phyloP scores from a whole-genome alignment of 345 rosid genomes.

The Pistacia integerrima region DNA sequence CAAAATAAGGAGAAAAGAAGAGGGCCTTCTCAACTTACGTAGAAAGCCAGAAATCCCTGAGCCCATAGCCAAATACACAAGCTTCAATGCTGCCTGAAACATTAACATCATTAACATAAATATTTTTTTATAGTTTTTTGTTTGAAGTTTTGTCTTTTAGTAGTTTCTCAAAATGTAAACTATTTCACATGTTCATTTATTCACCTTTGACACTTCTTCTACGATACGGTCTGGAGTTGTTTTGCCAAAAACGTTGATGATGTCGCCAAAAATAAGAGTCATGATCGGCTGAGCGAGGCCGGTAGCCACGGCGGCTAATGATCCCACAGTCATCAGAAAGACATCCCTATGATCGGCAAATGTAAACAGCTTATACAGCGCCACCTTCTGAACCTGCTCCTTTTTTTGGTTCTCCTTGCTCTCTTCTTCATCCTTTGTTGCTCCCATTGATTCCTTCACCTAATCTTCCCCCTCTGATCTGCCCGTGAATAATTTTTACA shows the following conservation, averaged over 20 bases:
- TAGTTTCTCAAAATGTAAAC: no score
- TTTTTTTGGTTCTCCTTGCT: background rate
- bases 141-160: no score
- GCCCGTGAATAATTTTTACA: no score
- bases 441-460: no score
- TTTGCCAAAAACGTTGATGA: conserved; percentile 61
- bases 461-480: no score
- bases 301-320: conserved; percentile 38
- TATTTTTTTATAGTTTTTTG: no score
- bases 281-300: conserved; percentile 61
- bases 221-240: conserved; percentile 41
- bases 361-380: conserved; percentile 60
- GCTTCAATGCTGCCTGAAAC: conserved; percentile 56
- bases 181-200: no score
- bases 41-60: conserved; percentile 57
- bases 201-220: conserved; percentile 54
- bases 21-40: conserved; percentile 50
- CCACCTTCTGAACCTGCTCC: conserved; percentile 26
- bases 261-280: conserved; percentile 56
- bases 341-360: conserved; percentile 59
- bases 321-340: conserved; percentile 49
- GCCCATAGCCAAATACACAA: conserved; percentile 61
- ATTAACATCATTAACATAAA: no score
- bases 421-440: no score
- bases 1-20: background rate